phyloP scores from a whole-genome alignment of 495 filamentous ascomycete species.

The Parachaetomium inaequale region DNA sequence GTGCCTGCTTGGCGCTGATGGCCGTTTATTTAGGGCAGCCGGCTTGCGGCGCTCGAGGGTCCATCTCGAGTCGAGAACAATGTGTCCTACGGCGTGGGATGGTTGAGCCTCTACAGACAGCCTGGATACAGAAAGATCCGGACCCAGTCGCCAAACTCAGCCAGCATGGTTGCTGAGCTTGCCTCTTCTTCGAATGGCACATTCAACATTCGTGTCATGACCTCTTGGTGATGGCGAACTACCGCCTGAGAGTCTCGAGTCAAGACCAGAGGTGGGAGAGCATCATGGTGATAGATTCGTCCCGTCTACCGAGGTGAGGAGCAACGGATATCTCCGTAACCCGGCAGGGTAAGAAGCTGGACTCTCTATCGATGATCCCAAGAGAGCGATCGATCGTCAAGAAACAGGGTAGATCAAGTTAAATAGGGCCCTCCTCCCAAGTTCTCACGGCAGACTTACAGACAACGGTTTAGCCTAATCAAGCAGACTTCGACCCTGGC shows the following conservation, averaged over 20 bases:
- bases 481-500: too few species aligned
- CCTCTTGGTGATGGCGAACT: background rate
- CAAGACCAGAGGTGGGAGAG: too few species aligned
- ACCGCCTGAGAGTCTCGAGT: background rate
- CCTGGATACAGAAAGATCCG: too few species aligned
- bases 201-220: too few species aligned
- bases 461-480: background rate
- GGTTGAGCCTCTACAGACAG: too few species aligned
- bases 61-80: too few species aligned
- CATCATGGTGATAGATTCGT: background rate
- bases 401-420: background rate
- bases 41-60: background rate
- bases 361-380: background rate
- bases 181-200: too few species aligned
- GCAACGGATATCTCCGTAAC: background rate
- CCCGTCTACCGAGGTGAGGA: background rate
- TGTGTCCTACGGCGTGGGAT: too few species aligned
- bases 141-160: too few species aligned
- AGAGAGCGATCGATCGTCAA: background rate
- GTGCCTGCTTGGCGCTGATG: constrained; percentile 14
- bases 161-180: too few species aligned
- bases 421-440: background rate
- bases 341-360: background rate
- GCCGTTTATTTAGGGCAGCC: constrained; percentile 1
- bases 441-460: background rate